phyloP scores from a whole-genome alignment of 768 basidiomycete genomes.

The Kwoniella bestiolae region DNA sequence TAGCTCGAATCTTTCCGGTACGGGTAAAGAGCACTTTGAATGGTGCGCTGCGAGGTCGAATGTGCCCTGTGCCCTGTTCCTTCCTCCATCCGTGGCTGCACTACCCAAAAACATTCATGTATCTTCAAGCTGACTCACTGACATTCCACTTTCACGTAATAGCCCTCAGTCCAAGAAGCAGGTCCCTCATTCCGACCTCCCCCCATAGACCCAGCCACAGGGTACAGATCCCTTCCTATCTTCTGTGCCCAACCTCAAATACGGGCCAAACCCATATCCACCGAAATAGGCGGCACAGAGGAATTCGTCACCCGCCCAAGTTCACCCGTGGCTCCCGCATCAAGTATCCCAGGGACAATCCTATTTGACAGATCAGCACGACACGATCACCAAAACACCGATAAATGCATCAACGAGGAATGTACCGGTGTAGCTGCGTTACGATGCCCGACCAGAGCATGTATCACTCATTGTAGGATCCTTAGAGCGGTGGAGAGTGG shows the following conservation, averaged over 20 bases:
- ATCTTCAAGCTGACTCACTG: neutral
- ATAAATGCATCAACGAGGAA: constrained; percentile 20
- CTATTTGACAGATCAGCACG: constrained; percentile 5
- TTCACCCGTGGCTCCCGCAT: constrained; percentile 19
- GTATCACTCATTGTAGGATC: constrained; percentile 54
- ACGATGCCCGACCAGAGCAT: constrained; percentile 48
- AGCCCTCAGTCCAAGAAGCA: constrained; percentile 29
- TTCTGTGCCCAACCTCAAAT: constrained; percentile 77
- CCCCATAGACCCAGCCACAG: constrained; percentile 64
- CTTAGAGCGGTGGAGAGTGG: constrained; percentile 38
- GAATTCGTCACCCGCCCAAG: constrained; percentile 22
- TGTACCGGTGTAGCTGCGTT: constrained; percentile 47
- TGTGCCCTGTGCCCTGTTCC: too few relatives aligned
- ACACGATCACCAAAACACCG: constrained; percentile 3
- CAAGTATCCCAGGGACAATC: constrained; percentile 16
- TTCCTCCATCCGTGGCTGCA: too few relatives aligned
- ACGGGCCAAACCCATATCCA: constrained; percentile 58
- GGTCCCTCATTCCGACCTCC: constrained; percentile 56
- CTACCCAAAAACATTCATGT: too few relatives aligned
- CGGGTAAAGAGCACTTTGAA: too few relatives aligned
- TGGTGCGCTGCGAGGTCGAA: too few relatives aligned
- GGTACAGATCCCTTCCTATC: constrained; percentile 66
- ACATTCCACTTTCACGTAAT: neutral
- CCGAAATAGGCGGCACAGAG: constrained; percentile 33
- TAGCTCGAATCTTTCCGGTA: neutral